Conservation (phyloP, 202 grass and related monocot species). For the Zoysia matrella region DNA sequence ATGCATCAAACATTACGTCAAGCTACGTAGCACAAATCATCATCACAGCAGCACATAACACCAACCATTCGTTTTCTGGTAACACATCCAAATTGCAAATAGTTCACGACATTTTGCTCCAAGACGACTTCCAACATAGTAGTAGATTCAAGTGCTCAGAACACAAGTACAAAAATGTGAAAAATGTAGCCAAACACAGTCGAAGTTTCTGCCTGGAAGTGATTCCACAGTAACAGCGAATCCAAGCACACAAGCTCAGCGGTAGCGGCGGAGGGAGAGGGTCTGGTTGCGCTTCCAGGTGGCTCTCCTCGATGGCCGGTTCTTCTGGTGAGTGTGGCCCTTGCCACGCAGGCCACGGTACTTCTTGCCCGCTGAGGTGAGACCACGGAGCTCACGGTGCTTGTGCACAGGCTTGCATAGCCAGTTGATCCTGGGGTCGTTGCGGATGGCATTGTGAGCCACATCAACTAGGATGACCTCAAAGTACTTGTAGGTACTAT, state of each 20-base stretch:
- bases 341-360: slow-evolving; percentile 79
- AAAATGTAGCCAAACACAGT: slow-evolving; percentile 34
- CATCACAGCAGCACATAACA: background rate
- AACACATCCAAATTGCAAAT: background rate
- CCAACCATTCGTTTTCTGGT: background rate
- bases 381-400: slow-evolving; percentile 42
- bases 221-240: slow-evolving; percentile 5
- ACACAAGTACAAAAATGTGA: slow-evolving; percentile 47
- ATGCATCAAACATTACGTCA: background rate
- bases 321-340: slow-evolving; percentile 63
- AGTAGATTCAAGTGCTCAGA: slow-evolving; percentile 12
- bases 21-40: background rate
- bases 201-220: background rate
- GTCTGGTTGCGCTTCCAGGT: slow-evolving; percentile 31
- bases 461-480: slow-evolving; percentile 65
- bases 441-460: slow-evolving; percentile 65
- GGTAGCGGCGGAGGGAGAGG: slow-evolving; percentile 67
- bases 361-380: slow-evolving; percentile 82
- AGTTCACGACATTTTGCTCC: background rate
- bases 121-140: slow-evolving; percentile 27
- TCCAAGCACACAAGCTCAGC: slow-evolving; percentile 37
- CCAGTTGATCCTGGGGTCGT: slow-evolving; percentile 82
- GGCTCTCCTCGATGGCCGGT: slow-evolving; percentile 68
- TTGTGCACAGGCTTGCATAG: slow-evolving; percentile 81
- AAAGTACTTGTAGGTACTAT: slow-evolving; percentile 44